A percentile compares a stretch with the other conserved stretches of the same genome.
phyloP scores from a whole-genome alignment of 2,329 filamentous ascomycete genomes.

The Remersonia thermophila region DNA sequence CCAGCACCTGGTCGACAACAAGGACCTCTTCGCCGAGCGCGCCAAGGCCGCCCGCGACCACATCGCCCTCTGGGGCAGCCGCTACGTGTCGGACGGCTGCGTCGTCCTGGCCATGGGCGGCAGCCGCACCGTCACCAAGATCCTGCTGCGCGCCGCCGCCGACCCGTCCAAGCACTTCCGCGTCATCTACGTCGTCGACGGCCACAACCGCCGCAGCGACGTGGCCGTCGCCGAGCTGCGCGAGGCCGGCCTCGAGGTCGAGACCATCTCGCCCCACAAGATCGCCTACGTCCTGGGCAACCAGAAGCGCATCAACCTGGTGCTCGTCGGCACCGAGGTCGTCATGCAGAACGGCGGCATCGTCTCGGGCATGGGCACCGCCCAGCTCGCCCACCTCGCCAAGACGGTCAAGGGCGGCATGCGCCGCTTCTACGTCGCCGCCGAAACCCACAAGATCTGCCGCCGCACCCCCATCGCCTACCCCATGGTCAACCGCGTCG shows the following conservation, averaged over 20 bases:
- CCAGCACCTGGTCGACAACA: slow-evolving; percentile 74
- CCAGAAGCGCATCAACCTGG: slow-evolving; percentile 56
- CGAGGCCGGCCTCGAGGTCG: slow-evolving; percentile 65
- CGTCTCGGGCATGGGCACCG: slow-evolving; percentile 74
- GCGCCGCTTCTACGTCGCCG: slow-evolving; percentile 72
- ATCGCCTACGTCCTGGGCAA: slow-evolving; percentile 62
- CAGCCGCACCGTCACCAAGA: slow-evolving; percentile 66
- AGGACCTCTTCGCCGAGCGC: slow-evolving; percentile 71
- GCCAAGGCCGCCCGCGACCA: slow-evolving; percentile 75
- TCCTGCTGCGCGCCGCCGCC: slow-evolving; percentile 64
- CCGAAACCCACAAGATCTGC: slow-evolving; percentile 95
- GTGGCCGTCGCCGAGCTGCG: slow-evolving; percentile 61
- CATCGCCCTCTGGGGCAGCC: slow-evolving; percentile 68
- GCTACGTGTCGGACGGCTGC: slow-evolving; percentile 65
- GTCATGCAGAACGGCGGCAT: slow-evolving; percentile 91
- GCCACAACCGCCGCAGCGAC: slow-evolving; percentile 46
- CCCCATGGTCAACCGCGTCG: slow-evolving; percentile 49
- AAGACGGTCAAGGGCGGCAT: slow-evolving; percentile 37
- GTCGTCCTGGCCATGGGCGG: slow-evolving; percentile 87
- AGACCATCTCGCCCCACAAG: slow-evolving; percentile 63
- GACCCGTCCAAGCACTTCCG: slow-evolving; percentile 49
- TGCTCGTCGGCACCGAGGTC: slow-evolving; percentile 64
- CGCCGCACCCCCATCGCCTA: slow-evolving; percentile 74
- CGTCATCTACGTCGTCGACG: slow-evolving; percentile 66
- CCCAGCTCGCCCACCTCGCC: slow-evolving; percentile 75